phyloP scores from a whole-genome alignment of 2,329 filamentous ascomycete genomes.

The Ceratocystis papillata region DNA sequence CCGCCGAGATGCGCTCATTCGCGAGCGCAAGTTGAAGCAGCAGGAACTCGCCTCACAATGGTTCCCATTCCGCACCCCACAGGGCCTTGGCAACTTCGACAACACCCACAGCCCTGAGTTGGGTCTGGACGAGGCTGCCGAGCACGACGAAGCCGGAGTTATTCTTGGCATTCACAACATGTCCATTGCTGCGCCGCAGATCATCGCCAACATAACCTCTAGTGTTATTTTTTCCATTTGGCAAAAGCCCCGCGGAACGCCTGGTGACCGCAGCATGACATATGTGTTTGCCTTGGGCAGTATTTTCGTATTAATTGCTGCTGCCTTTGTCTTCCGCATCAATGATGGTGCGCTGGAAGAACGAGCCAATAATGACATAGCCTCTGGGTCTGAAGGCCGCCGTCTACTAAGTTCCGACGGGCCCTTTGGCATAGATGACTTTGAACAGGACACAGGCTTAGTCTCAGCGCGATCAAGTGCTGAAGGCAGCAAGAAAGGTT shows the following conservation, averaged over 20 bases:
- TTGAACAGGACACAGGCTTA: slow-evolving; percentile 1
- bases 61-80: slow-evolving; percentile 23
- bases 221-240: slow-evolving; percentile 73
- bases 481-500: not conserved
- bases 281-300: slow-evolving; percentile 81
- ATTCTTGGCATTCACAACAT: slow-evolving; percentile 95
- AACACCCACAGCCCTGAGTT: slow-evolving; percentile 26
- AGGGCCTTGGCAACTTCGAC: slow-evolving; percentile 22
- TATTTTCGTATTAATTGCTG: slow-evolving; percentile 63
- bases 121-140: slow-evolving; percentile 43
- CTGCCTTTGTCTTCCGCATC: slow-evolving; percentile 58
- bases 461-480: not conserved
- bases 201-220: slow-evolving; percentile 75
- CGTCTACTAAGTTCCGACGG: not conserved
- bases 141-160: slow-evolving; percentile 70
- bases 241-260: slow-evolving; percentile 75
- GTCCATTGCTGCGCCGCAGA: slow-evolving; percentile 81
- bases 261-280: slow-evolving; percentile 76
- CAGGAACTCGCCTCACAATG: slow-evolving; percentile 24
- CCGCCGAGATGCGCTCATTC: slow-evolving; percentile 55
- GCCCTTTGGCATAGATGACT: not conserved
- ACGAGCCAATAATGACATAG: slow-evolving; percentile 6
- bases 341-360: slow-evolving; percentile 29
- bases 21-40: slow-evolving; percentile 32
- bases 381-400: slow-evolving; percentile 4